These are phyloP conservation scores for Zopfia rhizophila DNA, from an alignment of 2,329 filamentous ascomycete genomes.

Conservation along the genomic window DNA sequence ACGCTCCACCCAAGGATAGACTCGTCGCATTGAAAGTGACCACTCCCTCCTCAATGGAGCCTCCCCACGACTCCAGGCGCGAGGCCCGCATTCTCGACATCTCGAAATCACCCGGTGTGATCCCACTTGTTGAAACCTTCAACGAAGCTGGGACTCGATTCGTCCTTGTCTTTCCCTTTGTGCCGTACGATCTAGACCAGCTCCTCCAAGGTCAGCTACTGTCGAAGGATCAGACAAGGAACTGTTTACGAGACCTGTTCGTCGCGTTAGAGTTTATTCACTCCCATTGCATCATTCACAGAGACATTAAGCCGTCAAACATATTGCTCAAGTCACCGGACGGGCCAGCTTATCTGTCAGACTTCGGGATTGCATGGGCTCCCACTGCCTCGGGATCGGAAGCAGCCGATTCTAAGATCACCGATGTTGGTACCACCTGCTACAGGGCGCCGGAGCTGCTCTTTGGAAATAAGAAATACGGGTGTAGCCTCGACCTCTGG, in stretches of 20 bases:
- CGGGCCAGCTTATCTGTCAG: conserved; percentile 81
- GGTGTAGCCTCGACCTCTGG: conserved; percentile 85
- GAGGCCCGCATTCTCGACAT: conserved; percentile 79
- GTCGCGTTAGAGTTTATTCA: conserved; percentile 78
- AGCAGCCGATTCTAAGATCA: conserved; percentile 74
- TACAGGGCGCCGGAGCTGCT: conserved; percentile 92
- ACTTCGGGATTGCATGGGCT: conserved; percentile 94
- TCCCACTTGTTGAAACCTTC: conserved; percentile 79
- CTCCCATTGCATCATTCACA: conserved; percentile 80
- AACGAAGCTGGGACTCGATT: conserved; percentile 74
- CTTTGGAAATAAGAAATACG: conserved; percentile 83
- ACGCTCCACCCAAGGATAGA: conserved; percentile 28
- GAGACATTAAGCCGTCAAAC: conserved; percentile 94
- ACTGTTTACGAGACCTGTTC: conserved; percentile 75
- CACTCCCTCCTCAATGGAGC: conserved; percentile 74
- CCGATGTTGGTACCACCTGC: conserved; percentile 91
- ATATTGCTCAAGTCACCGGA: conserved; percentile 74
- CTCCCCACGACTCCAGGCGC: conserved; percentile 83
- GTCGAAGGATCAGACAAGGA: conserved; percentile 51
- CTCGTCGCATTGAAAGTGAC: conserved; percentile 87
- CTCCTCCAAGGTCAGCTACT: conserved; percentile 66
- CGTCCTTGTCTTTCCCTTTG: conserved; percentile 86
- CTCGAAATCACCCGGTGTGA: conserved; percentile 67
- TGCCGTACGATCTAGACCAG: conserved; percentile 76
- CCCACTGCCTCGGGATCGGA: conserved; percentile 69